These are phyloP conservation scores for Acer campestre DNA, from an alignment of 345 rosid species.

Conservation along the genomic window DNA sequence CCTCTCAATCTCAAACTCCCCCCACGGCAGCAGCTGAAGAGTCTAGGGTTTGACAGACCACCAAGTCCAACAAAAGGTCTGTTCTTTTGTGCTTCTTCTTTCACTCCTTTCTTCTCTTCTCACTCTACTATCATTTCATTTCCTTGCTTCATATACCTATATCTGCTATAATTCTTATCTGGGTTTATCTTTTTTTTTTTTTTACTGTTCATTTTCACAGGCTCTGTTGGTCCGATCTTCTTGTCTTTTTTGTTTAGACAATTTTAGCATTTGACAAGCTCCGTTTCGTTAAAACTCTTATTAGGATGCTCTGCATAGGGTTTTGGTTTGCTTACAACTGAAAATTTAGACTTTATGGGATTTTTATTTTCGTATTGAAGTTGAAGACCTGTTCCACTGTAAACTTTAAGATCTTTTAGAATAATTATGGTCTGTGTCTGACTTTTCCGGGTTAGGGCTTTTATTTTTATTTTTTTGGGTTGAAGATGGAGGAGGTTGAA, in stretches of 20 bases:
- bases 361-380: conserved; percentile 23
- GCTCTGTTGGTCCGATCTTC: conserved; percentile 22
- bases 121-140: not conserved
- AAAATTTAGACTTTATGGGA: conserved; percentile 38
- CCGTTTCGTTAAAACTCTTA: conserved; percentile 17
- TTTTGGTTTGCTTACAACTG: conserved; percentile 24
- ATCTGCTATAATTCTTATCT: conserved; percentile 12
- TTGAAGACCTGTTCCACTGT: conserved; percentile 15
- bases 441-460: conserved; percentile 31
- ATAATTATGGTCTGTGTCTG: conserved; percentile 27
- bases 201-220: conserved; percentile 13
- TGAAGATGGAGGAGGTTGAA: conserved; percentile 85
- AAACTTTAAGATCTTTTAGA: conserved; percentile 17
- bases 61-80: conserved; percentile 50
- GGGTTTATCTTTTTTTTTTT: not conserved
- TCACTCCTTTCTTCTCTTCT: conserved; percentile 17
- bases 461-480: conserved; percentile 20
- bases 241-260: conserved; percentile 14
- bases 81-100: conserved; percentile 23
- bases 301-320: conserved; percentile 15
- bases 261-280: conserved; percentile 10
- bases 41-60: conserved; percentile 59
- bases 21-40: conserved; percentile 42
- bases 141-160: conserved; percentile 5
- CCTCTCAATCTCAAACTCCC: conserved; percentile 53